Evolutionary conservation across 164 flowering plant genomes (phyloP), one percentile per base, ranked within the genome.

Genomic region (Cinnamomum micranthum): DNA sequence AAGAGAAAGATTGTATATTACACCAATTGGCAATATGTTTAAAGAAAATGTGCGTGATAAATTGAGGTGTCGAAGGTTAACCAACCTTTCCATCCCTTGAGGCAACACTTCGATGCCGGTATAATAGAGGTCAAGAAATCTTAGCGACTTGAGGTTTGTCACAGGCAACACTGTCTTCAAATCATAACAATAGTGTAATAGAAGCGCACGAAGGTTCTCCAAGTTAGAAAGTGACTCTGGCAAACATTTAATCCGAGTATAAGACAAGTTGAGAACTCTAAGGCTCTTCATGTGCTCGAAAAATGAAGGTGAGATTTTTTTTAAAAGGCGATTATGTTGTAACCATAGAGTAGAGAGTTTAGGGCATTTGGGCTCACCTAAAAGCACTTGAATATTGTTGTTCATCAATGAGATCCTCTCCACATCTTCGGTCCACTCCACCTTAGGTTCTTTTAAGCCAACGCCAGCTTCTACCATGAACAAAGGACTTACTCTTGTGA

Each of bases 401-500:
- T 63, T 23, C 76, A 74, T 74, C 28, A 79, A 65, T 19, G 81
- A 79, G 70, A 79, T 68, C 27, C 24, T 79, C 9, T 73, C 71
- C 20, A 55, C 68, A 19, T 65, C 76, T 41, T 50, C 33, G 12
- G 31, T 4, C 74, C 74, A 69, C 58, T 68, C 41, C 23, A 9
- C 25, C 35, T 66, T 67, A 12, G 81, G 77, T 22, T 80, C 75
- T 35, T 28, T 35, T 22, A 79, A 65, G 6, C 6, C 20, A 59
- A 28, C 6, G 1, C 79, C 79, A 58, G 81, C 75, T 73, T 76
- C 70, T 11, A 77, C 75, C 69, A 81, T 66, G 59, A 71, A 79
- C 5, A 28, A 13, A 27, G 67, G 20, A 9, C 31, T 58, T 28
- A 6, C 60, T 15, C 72, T 52, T 7, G 27, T 68, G 65, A 80